Evolutionary conservation across 2,329 filamentous ascomycete species (phyloP).

Genomic region (Daldinia sp.): DNA sequence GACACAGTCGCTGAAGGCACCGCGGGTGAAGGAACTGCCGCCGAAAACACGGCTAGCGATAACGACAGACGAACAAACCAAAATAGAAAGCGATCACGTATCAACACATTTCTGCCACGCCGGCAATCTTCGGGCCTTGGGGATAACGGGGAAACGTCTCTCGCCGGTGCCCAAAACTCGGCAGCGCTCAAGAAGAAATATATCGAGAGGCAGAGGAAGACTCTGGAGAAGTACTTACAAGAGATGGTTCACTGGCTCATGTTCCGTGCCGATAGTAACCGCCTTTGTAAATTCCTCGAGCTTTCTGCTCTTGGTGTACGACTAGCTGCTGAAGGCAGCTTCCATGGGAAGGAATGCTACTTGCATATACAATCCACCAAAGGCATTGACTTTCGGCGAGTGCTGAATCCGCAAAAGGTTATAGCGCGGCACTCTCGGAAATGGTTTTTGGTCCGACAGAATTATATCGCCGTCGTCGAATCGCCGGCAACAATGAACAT

Average conservation of each 20-base stretch:
- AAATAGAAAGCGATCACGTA: conserved; percentile 60
- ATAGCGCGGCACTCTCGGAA: conserved; percentile 87
- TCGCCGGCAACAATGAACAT: conserved; percentile 99
- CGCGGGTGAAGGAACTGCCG: conserved; percentile 56
- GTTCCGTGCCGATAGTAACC: conserved; percentile 94
- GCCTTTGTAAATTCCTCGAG: conserved; percentile 94
- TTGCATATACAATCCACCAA: conserved; percentile 92
- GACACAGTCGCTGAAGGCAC: conserved; percentile 51
- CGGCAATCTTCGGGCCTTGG: conserved; percentile 61
- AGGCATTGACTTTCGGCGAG: conserved; percentile 83
- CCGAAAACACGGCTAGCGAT: conserved; percentile 74
- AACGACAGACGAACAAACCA: conserved; percentile 61
- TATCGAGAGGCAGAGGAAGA: conserved; percentile 82
- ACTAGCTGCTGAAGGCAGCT: conserved; percentile 92
- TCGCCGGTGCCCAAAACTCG: conserved; percentile 56
- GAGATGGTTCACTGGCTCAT: conserved; percentile 97
- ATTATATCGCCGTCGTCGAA: conserved; percentile 97
- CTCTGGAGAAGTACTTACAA: conserved; percentile 88
- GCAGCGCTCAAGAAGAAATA: conserved; percentile 68
- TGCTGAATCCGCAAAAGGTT: conserved; percentile 79
- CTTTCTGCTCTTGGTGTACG: conserved; percentile 93
- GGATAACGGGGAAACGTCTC: conserved; percentile 56
- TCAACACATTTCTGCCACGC: conserved; percentile 61
- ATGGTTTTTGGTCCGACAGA: conserved; percentile 98
- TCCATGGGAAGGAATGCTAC: conserved; percentile 96